These are phyloP conservation scores for Aspergillus niger DNA, from an alignment of 2,329 filamentous ascomycete species.

Conservation along the genomic window DNA sequence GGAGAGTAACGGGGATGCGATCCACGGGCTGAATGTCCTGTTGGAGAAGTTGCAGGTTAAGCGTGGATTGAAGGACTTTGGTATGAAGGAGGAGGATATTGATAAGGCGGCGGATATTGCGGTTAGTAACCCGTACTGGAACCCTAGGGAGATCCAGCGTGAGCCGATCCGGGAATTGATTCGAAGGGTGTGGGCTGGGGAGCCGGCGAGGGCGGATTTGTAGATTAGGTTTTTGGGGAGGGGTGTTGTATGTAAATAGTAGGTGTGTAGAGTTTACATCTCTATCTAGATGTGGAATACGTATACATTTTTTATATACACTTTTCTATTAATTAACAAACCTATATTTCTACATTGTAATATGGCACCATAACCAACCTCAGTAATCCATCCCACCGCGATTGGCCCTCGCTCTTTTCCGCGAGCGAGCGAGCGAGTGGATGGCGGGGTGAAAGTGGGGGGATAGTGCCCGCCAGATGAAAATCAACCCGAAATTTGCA, in stretches of 20 bases:
- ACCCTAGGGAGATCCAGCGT: slow-evolving; percentile 58
- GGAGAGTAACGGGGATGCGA: slow-evolving; percentile 60
- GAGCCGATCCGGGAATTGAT: slow-evolving; percentile 58
- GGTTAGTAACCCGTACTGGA: slow-evolving; percentile 61
- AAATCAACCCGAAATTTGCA: slow-evolving; percentile 21
- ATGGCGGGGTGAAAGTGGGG: slow-evolving; percentile 39
- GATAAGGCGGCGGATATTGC: slow-evolving; percentile 63
- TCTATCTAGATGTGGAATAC: too few species aligned
- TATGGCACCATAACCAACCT: too few species aligned
- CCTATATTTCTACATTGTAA: too few species aligned
- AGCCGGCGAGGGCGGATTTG: slow-evolving; percentile 57
- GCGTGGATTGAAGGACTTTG: slow-evolving; percentile 56
- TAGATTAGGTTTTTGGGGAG: slow-evolving; percentile 30
- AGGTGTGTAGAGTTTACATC: background rate
- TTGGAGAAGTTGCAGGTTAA: slow-evolving; percentile 57
- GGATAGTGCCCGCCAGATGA: background rate
- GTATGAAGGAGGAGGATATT: slow-evolving; percentile 63
- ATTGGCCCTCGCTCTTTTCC: slow-evolving; percentile 14
- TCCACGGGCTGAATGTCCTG: slow-evolving; percentile 59
- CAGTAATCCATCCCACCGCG: background rate
- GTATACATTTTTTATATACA: too few species aligned
- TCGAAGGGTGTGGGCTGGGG: slow-evolving; percentile 62
- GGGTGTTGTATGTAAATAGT: background rate
- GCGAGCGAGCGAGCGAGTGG: slow-evolving; percentile 7
- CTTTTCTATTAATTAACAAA: too few species aligned